Evolutionary conservation across 1,284 basidiomycete species (phyloP).

Genomic region (Cryptococcus hybrid): DNA sequence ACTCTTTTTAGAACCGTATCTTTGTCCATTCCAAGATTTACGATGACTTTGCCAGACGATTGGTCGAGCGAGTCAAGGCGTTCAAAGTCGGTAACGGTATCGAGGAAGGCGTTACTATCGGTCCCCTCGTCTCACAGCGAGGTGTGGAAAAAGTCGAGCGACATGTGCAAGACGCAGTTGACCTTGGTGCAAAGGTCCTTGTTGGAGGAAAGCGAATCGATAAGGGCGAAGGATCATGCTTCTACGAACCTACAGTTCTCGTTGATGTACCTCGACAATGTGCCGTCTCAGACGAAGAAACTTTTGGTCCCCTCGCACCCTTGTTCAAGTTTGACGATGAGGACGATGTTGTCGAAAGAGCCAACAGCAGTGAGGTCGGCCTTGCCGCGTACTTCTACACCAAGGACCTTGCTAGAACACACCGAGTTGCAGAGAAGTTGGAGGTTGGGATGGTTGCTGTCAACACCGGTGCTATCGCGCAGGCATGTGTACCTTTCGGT

Average conservation of each 20-base stretch:
- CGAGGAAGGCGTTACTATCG: constrained; percentile 72
- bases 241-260: constrained; percentile 85
- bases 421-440: constrained; percentile 86
- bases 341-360: constrained; percentile 79
- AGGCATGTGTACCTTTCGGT: constrained; percentile 82
- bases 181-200: constrained; percentile 78
- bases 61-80: constrained; percentile 57
- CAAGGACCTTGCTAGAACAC: constrained; percentile 77
- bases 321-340: constrained; percentile 79
- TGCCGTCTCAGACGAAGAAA: constrained; percentile 69
- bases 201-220: constrained; percentile 71
- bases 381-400: constrained; percentile 91
- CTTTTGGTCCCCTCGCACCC: constrained; percentile 68
- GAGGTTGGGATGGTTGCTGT: constrained; percentile 82
- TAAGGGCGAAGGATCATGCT: constrained; percentile 53
- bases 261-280: constrained; percentile 71
- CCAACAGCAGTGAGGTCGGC: constrained; percentile 78
- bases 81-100: constrained; percentile 90
- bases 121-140: constrained; percentile 81
- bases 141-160: constrained; percentile 79
- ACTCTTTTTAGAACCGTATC: constrained; percentile 60
- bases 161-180: constrained; percentile 81
- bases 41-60: constrained; percentile 31
- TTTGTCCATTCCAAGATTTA: constrained; percentile 64
- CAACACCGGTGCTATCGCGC: constrained; percentile 77